Base-by-base conservation (phyloP, 768 basidiomycete genomes). In the Hypsizygus marmoreus region DNA sequence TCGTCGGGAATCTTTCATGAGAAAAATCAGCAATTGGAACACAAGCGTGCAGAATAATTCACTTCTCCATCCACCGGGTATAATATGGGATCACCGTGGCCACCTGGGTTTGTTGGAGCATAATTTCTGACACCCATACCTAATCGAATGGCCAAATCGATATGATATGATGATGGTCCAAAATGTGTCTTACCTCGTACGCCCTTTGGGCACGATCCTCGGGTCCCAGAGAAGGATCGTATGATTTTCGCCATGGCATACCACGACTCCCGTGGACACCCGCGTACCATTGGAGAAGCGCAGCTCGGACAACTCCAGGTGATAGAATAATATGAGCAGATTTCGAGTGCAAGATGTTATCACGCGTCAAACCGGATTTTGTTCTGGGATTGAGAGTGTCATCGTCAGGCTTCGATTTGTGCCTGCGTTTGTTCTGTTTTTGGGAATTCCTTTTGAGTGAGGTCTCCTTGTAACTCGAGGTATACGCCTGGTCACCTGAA, bases 91-190 rank as follows among this genome's bases (percentile, higher is more conserved):
- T 92, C n/a, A 95, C 93, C 1, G 92, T 93, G 4, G 68, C 76
- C 25, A 97, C 94, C 63, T 95, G 93, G 0, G 95, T 97, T 66
- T 98, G 95, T 65, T 98, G 95, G 2, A 95, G 75, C 95, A 97
- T 97, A 46, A 97, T 85, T 68, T 97, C 92, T 11, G 86, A 90
- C 17, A 93, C 76, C 88, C 90, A 91, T 19, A 92, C 88, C 89
- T 89, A 54, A 12, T 22, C 20, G 19, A 41, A 25, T 42, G 17
- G 38, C 24, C 16, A 47, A 30, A 22, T 24, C 32, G 31, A 34
- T 29, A 23, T 36, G 26, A 1, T 9, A 13, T 14, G 38, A 24
- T 34, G 26, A 22, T 4, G 14, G 17, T 31, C 12, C 22, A 25
- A 42, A 44, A 6, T n/a, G n/a, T n/a, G n/a, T 7, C 34, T 44